phyloP scores from a whole-genome alignment of 2,329 filamentous ascomycete species.

The Shiraia sp. region DNA sequence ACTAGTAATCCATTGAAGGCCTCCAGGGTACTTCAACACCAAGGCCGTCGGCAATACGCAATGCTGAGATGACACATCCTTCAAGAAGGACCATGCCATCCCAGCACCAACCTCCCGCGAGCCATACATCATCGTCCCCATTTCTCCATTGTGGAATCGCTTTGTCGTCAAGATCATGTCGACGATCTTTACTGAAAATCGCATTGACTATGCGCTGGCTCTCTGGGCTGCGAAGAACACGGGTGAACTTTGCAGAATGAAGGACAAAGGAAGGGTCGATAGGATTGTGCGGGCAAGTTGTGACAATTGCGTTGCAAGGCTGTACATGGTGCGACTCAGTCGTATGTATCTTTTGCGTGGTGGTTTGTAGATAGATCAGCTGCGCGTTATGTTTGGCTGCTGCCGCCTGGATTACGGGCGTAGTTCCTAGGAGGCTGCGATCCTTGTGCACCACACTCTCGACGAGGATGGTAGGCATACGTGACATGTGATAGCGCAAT shows the following conservation, averaged over 20 bases:
- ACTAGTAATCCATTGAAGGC: not conserved
- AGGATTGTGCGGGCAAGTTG: slow-evolving; percentile 53
- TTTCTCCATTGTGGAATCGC: slow-evolving; percentile 52
- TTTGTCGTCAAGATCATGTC: slow-evolving; percentile 18
- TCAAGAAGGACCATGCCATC: slow-evolving; percentile 67
- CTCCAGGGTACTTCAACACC: slow-evolving; percentile 50
- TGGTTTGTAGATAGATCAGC: slow-evolving; percentile 40
- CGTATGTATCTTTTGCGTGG: slow-evolving; percentile 26
- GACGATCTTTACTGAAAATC: slow-evolving; percentile 44
- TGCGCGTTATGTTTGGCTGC: slow-evolving; percentile 19
- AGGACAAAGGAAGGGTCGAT: slow-evolving; percentile 48
- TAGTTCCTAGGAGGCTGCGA: slow-evolving; percentile 13
- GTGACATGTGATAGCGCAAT: slow-evolving; percentile 41
- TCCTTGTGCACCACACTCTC: slow-evolving; percentile 55
- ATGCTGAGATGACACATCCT: slow-evolving; percentile 63
- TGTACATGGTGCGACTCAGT: slow-evolving; percentile 60
- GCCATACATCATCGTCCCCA: slow-evolving; percentile 58
- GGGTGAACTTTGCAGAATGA: slow-evolving; percentile 55
- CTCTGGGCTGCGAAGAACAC: slow-evolving; percentile 55
- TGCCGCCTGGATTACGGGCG: not conserved
- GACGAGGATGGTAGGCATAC: slow-evolving; percentile 55
- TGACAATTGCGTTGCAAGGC: slow-evolving; percentile 57
- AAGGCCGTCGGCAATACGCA: slow-evolving; percentile 58
- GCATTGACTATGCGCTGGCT: slow-evolving; percentile 55
- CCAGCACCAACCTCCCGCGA: slow-evolving; percentile 66